These are phyloP conservation scores for Cardamine resedifolia DNA, from an alignment of 345 rosid species.

Conservation along the genomic window DNA sequence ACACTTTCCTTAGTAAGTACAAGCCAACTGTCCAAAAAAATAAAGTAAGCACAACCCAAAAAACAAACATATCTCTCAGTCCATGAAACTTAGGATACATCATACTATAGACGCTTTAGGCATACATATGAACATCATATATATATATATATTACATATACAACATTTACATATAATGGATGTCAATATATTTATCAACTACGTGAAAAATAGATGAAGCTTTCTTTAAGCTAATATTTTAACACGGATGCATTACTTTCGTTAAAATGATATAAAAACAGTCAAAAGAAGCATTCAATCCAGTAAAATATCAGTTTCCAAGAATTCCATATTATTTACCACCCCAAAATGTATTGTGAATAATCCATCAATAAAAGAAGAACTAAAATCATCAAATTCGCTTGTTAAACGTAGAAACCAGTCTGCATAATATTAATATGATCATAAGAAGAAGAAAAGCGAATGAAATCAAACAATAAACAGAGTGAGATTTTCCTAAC, in stretches of 20 bases:
- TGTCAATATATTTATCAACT: conserved; percentile 6
- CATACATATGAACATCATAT: conserved; percentile 18
- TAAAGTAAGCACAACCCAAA: neutral
- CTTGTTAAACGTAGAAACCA: neutral
- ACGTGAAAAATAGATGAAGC: neutral
- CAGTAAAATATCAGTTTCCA: conserved; percentile 18
- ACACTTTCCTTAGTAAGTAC: conserved; percentile 25
- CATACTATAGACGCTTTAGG: conserved; percentile 10
- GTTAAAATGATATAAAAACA: conserved; percentile 19
- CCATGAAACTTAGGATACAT: conserved; percentile 8
- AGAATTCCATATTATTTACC: conserved; percentile 4
- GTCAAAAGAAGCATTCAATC: conserved; percentile 31
- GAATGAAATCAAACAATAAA: neutral
- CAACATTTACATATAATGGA: neutral
- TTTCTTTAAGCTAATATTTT: neutral
- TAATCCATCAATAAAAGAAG: neutral
- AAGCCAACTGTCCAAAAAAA: conserved; percentile 1
- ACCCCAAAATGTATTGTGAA: neutral
- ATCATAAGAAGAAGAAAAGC: neutral
- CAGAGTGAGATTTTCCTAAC: neutral
- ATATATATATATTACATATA: too few relatives aligned
- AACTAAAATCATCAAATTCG: neutral
- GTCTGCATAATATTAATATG: neutral
- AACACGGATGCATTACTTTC: conserved; percentile 12
- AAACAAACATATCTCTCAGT: neutral